Conservation (phyloP, 192 early-diverging fungal genomes). For the Gonapodya sp. region DNA sequence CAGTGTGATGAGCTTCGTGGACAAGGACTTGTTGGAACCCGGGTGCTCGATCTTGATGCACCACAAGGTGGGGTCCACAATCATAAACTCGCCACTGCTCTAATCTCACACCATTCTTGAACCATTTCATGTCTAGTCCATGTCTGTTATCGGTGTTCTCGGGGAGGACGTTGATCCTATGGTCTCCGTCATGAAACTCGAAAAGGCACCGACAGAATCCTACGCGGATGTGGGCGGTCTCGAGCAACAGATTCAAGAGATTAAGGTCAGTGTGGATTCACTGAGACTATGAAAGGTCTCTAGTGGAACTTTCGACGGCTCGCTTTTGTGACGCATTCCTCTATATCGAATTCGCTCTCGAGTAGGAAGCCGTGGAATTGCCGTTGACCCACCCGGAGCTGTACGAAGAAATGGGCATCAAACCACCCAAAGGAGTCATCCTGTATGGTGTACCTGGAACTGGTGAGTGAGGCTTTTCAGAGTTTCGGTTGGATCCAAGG, state of each 20-base stretch:
- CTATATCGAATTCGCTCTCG: neutral
- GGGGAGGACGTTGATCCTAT: constrained; percentile 93
- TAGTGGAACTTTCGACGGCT: neutral
- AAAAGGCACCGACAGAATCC: constrained; percentile 97
- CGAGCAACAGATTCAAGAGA: constrained; percentile 95
- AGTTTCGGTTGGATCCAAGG: neutral
- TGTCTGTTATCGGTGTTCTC: constrained; percentile 90
- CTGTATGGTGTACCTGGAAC: constrained; percentile 91
- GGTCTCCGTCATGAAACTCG: constrained; percentile 99
- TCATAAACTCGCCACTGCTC: too few species aligned
- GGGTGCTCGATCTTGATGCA: constrained; percentile 92
- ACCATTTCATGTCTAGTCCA: constrained; percentile 32
- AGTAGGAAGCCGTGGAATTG: constrained; percentile 86
- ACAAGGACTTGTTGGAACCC: constrained; percentile 96
- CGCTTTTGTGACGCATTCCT: neutral
- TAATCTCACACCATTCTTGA: constrained; percentile 14
- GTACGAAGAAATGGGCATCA: constrained; percentile 98
- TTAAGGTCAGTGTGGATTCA: constrained; percentile 32
- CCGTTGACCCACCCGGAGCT: constrained; percentile 94
- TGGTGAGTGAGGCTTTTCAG: constrained; percentile 26
- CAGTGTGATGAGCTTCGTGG: constrained; percentile 94
- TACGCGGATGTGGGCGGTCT: constrained; percentile 97
- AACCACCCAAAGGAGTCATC: constrained; percentile 95
- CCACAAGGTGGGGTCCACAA: constrained; percentile 53
- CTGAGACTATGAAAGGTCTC: constrained; percentile 9